phyloP scores from a whole-genome alignment of 768 basidiomycete genomes.

The Coprinopsis cinerea region DNA sequence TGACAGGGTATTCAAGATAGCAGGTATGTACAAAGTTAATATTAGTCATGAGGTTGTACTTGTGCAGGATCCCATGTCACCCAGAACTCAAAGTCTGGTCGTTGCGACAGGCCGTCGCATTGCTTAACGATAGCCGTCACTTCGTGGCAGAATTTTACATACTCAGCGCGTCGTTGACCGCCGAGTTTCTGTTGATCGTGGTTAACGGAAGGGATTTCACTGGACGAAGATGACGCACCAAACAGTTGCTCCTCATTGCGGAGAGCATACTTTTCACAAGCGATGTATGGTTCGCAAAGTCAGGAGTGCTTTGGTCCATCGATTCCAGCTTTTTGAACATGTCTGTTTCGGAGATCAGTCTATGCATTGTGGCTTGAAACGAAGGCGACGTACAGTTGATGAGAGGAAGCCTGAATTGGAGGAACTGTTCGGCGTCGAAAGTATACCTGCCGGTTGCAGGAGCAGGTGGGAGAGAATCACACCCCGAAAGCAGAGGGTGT shows the following conservation, averaged over 20 bases:
- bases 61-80: not conserved
- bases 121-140: not conserved
- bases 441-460: not conserved
- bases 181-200: not conserved
- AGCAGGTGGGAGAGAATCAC: not conserved
- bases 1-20: not conserved
- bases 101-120: not conserved
- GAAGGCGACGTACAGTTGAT: slow-evolving; percentile 2
- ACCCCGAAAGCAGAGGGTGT: slow-evolving; percentile 5
- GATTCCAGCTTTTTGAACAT: slow-evolving; percentile 1
- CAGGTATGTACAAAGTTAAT: not conserved
- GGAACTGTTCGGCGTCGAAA: not conserved
- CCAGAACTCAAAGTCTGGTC: slow-evolving; percentile 3
- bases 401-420: not conserved
- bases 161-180: not conserved
- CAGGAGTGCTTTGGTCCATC: not conserved
- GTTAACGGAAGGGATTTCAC: too few relatives aligned
- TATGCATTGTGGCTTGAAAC: not conserved
- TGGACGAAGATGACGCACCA: too few relatives aligned
- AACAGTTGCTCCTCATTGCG: not conserved
- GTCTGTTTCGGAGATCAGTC: not conserved
- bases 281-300: not conserved
- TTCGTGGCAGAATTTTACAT: not conserved
- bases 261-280: not conserved
- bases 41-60: not conserved